These are phyloP conservation scores for Psidium friedrichsthalianum DNA, from an alignment of 345 rosid species.

Conservation along the genomic window DNA sequence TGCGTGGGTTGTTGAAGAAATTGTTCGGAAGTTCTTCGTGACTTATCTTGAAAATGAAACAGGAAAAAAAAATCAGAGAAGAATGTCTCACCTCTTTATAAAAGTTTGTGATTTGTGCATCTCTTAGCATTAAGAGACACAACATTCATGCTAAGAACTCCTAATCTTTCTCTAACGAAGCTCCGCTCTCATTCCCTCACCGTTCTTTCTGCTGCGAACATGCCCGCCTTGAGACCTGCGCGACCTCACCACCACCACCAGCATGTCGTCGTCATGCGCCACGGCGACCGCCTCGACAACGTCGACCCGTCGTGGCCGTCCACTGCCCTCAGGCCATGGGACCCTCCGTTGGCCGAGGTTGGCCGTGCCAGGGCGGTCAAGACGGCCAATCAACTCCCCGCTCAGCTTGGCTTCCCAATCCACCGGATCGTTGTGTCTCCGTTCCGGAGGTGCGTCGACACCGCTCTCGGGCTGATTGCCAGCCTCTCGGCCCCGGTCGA, in stretches of 20 bases:
- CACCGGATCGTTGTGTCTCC: constrained; percentile 85
- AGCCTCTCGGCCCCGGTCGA: constrained; percentile 45
- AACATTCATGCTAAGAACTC: background rate
- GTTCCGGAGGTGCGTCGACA: constrained; percentile 75
- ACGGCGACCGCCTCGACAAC: constrained; percentile 78
- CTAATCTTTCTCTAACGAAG: background rate
- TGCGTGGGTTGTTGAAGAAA: background rate
- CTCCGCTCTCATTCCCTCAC: background rate
- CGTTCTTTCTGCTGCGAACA: background rate
- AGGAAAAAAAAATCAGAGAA: too few species aligned
- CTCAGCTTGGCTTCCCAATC: constrained; percentile 49
- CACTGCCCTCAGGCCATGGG: constrained; percentile 70
- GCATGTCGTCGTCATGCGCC: constrained; percentile 82
- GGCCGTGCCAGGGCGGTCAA: constrained; percentile 52
- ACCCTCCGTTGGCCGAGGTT: constrained; percentile 49
- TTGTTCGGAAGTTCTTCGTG: background rate
- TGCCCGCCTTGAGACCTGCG: background rate
- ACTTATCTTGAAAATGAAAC: too few species aligned
- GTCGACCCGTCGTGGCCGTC: constrained; percentile 41
- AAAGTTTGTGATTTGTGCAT: background rate
- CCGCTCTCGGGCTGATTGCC: constrained; percentile 51
- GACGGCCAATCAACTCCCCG: constrained; percentile 35
- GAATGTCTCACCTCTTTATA: background rate
- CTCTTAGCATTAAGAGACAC: background rate
- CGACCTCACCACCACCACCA: constrained; percentile 18